Evolutionary conservation across 164 flowering plant genomes (phyloP).

Genomic region (Liriodendron chinense): DNA sequence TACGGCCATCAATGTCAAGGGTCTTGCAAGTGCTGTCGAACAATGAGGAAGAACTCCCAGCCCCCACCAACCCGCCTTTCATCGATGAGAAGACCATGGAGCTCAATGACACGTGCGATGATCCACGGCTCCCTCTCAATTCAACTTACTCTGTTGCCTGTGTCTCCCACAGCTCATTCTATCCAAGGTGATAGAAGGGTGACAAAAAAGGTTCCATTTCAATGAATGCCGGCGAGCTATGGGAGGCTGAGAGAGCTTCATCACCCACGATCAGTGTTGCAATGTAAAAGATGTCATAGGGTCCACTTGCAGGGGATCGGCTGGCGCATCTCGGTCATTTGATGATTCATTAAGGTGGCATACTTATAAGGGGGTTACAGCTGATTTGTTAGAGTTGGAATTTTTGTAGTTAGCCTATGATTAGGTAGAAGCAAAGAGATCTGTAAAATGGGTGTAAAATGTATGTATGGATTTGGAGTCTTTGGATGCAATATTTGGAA

Average conservation of each 20-base stretch:
- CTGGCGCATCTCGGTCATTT: no score
- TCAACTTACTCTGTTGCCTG: constrained; percentile 45
- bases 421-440: background rate
- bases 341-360: no score
- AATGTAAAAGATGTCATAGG: no score
- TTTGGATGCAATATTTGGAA: background rate
- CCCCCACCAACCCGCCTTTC: constrained; percentile 74
- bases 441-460: background rate
- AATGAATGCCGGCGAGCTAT: no score
- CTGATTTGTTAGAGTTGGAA: background rate
- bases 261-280: no score
- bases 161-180: constrained; percentile 51
- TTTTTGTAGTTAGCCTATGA: no score
- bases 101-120: constrained; percentile 34
- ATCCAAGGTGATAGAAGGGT: constrained; percentile 50
- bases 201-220: background rate
- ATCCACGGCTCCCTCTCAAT: constrained; percentile 27
- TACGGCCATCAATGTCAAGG: constrained; percentile 73
- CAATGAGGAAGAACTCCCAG: constrained; percentile 47
- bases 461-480: background rate
- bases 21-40: constrained; percentile 60
- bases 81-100: constrained; percentile 57
- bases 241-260: no score
- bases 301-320: no score
- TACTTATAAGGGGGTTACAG: background rate